These are phyloP conservation scores for Massariosphaeria phaeospora DNA, from an alignment of 495 filamentous ascomycete genomes.

Conservation along the genomic window DNA sequence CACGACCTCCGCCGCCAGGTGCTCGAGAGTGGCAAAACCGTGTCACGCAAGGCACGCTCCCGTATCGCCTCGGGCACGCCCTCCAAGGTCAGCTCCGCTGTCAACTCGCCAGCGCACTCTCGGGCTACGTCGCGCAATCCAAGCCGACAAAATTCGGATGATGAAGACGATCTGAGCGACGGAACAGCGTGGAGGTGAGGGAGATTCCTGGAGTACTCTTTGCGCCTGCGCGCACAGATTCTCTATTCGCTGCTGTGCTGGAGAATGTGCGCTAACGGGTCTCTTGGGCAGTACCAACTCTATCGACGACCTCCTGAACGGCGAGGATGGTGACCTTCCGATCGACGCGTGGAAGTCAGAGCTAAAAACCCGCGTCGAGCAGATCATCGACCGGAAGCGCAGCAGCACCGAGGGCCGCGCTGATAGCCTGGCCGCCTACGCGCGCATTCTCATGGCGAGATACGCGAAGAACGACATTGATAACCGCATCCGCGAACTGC, in stretches of 20 bases:
- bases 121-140: slow-evolving; percentile 50
- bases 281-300: slow-evolving; percentile 35
- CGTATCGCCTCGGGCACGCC: slow-evolving; percentile 60
- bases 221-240: not conserved
- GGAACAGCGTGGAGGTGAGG: slow-evolving; percentile 64
- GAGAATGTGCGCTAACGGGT: slow-evolving; percentile 16
- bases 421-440: slow-evolving; percentile 62
- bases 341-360: slow-evolving; percentile 60
- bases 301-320: slow-evolving; percentile 56
- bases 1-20: slow-evolving; percentile 77
- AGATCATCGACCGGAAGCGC: slow-evolving; percentile 81
- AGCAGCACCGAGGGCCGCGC: slow-evolving; percentile 77
- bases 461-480: slow-evolving; percentile 66
- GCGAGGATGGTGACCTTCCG: slow-evolving; percentile 47
- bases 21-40: slow-evolving; percentile 82
- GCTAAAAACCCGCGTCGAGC: slow-evolving; percentile 66
- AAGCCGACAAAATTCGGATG: slow-evolving; percentile 64
- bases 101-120: slow-evolving; percentile 58
- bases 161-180: slow-evolving; percentile 71
- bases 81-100: slow-evolving; percentile 59
- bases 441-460: slow-evolving; percentile 66
- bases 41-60: slow-evolving; percentile 82
- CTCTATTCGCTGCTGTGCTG: slow-evolving; percentile 13
- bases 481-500: slow-evolving; percentile 56
- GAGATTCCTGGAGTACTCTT: not conserved